Conservation (phyloP, 2,329 filamentous ascomycete species). For the Corniculantispora saksenae region DNA sequence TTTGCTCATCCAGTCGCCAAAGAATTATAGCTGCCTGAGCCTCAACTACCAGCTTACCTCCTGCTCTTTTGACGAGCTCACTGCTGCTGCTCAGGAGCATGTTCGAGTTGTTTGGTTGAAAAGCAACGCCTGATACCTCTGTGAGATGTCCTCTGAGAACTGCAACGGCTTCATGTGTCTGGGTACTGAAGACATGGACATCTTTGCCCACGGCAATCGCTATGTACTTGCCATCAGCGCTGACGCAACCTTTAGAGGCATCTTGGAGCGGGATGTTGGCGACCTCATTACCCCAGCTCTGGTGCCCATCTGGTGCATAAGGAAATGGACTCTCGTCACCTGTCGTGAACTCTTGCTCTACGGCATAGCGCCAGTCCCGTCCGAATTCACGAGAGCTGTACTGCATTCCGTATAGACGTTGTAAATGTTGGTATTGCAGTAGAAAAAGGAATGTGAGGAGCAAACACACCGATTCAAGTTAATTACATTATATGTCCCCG, state of each 20-base stretch:
- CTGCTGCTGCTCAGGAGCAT: constrained; percentile 9
- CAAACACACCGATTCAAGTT: neutral
- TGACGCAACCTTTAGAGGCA: constrained; percentile 4
- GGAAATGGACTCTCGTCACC: constrained; percentile 9
- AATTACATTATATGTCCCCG: neutral
- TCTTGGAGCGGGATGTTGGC: constrained; percentile 4
- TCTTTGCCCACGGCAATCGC: constrained; percentile 2
- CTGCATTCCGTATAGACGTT: neutral
- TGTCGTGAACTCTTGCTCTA: constrained; percentile 15
- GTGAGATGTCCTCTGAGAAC: neutral
- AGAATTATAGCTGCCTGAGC: neutral
- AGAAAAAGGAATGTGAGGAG: neutral
- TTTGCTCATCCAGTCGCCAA: neutral
- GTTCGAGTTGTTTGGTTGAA: constrained; percentile 15
- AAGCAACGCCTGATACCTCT: neutral
- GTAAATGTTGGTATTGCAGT: neutral
- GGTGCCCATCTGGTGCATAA: constrained; percentile 12
- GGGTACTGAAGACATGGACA: constrained; percentile 9
- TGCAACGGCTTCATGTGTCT: neutral
- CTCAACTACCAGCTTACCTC: neutral
- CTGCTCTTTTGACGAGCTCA: neutral
- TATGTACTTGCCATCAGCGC: constrained; percentile 10
- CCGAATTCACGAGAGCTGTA: constrained; percentile 14
- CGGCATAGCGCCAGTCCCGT: constrained; percentile 19
- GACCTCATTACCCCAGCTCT: constrained; percentile 16